phyloP scores from a whole-genome alignment of 108 stramenopile genomes.

The Skeletonema costatum region DNA sequence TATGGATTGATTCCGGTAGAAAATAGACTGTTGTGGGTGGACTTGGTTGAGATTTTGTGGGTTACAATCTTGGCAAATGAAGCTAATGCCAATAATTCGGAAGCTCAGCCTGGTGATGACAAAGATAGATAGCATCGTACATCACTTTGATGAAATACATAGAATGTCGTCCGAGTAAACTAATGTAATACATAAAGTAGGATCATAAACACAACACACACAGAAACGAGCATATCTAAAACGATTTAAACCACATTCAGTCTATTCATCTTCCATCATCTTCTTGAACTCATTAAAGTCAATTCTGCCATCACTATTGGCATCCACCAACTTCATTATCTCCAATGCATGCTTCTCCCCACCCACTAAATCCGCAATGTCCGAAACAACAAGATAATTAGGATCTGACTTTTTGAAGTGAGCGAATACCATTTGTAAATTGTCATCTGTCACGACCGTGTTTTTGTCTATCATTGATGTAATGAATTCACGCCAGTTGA shows the following conservation, averaged over 20 bases:
- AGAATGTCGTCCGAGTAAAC: background rate
- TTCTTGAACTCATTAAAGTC: slow-evolving; percentile 80
- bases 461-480: slow-evolving; percentile 85
- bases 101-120: background rate
- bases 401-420: slow-evolving; percentile 74
- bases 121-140: background rate
- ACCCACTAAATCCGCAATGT: slow-evolving; percentile 81
- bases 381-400: slow-evolving; percentile 70
- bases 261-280: slow-evolving; percentile 42
- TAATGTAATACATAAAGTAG: background rate
- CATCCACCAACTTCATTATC: slow-evolving; percentile 80
- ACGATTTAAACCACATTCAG: background rate
- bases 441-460: slow-evolving; percentile 79
- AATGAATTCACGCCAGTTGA: slow-evolving; percentile 87
- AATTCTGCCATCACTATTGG: slow-evolving; percentile 82
- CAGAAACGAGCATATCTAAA: background rate
- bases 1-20: slow-evolving; percentile 82
- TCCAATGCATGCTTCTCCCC: slow-evolving; percentile 81
- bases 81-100: slow-evolving; percentile 9
- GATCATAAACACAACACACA: background rate
- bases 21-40: slow-evolving; percentile 86
- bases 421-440: slow-evolving; percentile 81
- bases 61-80: slow-evolving; percentile 80
- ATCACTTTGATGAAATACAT: background rate
- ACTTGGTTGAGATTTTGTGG: slow-evolving; percentile 90